A percentile compares a stretch with the other conserved stretches of the same genome.
phyloP scores from a whole-genome alignment of 768 basidiomycete species.

The Serendipita sp. region DNA sequence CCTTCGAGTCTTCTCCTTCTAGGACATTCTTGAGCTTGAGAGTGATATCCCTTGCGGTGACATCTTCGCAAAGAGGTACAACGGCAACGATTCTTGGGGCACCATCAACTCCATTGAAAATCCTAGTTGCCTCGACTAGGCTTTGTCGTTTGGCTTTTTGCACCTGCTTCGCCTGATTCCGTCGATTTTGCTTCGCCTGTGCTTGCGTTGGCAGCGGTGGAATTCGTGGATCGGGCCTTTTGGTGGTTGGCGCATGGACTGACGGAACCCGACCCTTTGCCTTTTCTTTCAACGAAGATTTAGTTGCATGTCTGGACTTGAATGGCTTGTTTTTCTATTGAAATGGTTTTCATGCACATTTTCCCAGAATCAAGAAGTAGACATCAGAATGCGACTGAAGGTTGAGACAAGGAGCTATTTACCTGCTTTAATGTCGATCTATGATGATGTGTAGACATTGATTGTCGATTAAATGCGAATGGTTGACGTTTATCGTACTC shows the following conservation, averaged over 20 bases:
- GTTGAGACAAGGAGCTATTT: slow-evolving; percentile 14
- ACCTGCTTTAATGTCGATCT: slow-evolving; percentile 78
- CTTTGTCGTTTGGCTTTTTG: slow-evolving; percentile 57
- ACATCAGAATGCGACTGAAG: background rate
- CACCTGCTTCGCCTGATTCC: slow-evolving; percentile 72
- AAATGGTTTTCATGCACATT: no score
- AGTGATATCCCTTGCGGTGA: slow-evolving; percentile 37
- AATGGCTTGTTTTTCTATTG: slow-evolving; percentile 74
- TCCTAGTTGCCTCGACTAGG: slow-evolving; percentile 51
- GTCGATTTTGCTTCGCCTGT: slow-evolving; percentile 62
- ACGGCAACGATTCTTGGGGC: slow-evolving; percentile 78
- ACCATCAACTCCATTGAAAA: slow-evolving; percentile 64
- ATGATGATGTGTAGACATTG: slow-evolving; percentile 34
- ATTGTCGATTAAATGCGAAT: background rate
- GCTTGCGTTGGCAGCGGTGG: slow-evolving; percentile 19
- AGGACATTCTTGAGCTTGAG: slow-evolving; percentile 43
- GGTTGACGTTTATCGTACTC: no score
- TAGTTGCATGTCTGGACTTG: slow-evolving; percentile 83
- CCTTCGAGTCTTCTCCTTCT: slow-evolving; percentile 26
- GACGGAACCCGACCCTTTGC: slow-evolving; percentile 51
- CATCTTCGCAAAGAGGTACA: slow-evolving; percentile 63
- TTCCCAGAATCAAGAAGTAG: background rate
- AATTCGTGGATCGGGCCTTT: slow-evolving; percentile 9
- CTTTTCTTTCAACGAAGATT: slow-evolving; percentile 65
- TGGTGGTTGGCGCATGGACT: slow-evolving; percentile 11